Evolutionary conservation across 495 filamentous ascomycete genomes (phyloP), one percentile per base, ranked within the genome.

Genomic region (Massariosphaeria phaeospora): DNA sequence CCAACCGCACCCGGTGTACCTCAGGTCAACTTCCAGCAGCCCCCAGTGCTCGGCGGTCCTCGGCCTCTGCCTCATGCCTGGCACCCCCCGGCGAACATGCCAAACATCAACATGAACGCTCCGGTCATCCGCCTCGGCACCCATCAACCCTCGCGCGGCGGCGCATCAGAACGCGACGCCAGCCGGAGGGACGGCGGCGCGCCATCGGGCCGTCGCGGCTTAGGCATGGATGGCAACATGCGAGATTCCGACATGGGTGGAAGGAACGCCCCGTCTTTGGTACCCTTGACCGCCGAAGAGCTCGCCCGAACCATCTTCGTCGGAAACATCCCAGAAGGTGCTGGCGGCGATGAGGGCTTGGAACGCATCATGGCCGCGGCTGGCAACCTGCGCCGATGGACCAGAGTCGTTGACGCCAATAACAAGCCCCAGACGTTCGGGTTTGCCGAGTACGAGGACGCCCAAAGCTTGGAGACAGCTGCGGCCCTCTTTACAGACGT

Each of bases 21-120:
- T 52, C 88, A 87, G 69, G 82, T 94, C 69, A 84, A 86, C 64
- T 85, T 84, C 73, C 74, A 80, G 50, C 86, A 79, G 69, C 70
- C 71, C 65, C 72, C 78, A 56, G 84, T 84, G 75, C 75, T 79
- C 71, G 84, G 82, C 69, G 83, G 87, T 73, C 86, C 86, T 61
- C 83, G 79, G 55, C 85, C 84, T 58, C 83, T 94, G 59, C 86
- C 88, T 50, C 74, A 85, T 26, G 85, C 84, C 67, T 96, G 96
- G 68, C 89, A 95, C 75, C 81, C 89, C 20, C 91, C 91, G 20
- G 74, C 89, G 36, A 95, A 93, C 66, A 85, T 96, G 76, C 90
- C 93, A 8, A 93, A 95, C 69, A 96, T 98, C 73, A 96, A 99
- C 73, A 95, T 96, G 72, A 93, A 85, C 67, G 94, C 93, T 17